Evolutionary conservation across 805 yeast species (phyloP).

Genomic region (Komagataella pastoris): DNA sequence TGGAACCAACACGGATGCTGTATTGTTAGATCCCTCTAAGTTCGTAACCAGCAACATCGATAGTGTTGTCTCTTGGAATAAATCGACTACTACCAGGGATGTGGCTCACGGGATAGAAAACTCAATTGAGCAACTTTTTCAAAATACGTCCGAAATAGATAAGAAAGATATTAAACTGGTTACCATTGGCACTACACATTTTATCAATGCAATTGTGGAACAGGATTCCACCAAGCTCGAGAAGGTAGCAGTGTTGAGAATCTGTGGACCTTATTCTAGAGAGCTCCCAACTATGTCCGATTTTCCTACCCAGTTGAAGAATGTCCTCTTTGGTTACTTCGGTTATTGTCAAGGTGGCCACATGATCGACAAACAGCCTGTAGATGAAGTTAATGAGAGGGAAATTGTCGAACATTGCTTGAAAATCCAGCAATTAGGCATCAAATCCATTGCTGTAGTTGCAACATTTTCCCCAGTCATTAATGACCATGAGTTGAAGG

Average conservation of each 20-base stretch:
- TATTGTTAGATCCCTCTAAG: conserved; percentile 23
- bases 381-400: conserved; percentile 18
- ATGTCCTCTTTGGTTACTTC: conserved; percentile 21
- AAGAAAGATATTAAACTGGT: conserved; percentile 22
- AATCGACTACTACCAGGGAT: conserved; percentile 28
- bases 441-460: conserved; percentile 23
- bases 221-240: conserved; percentile 27
- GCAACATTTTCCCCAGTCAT: conserved; percentile 28
- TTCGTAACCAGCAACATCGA: conserved; percentile 1
- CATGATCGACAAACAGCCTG: conserved; percentile 25
- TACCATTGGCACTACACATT: conserved; percentile 40
- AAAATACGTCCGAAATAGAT: conserved; percentile 6
- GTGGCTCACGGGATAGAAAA: conserved; percentile 27
- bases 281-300: conserved; percentile 28
- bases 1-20: conserved; percentile 38
- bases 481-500: conserved; percentile 22
- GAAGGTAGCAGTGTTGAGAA: conserved; percentile 29
- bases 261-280: conserved; percentile 28
- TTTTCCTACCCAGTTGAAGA: conserved; percentile 24
- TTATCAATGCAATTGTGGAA: conserved; percentile 36
- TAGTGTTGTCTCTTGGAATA: conserved; percentile 16
- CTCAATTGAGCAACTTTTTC: conserved; percentile 22
- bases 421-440: conserved; percentile 18
- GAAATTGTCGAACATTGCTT: conserved; percentile 13
- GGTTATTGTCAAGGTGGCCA: conserved; percentile 26